Evolutionary conservation across 2,329 filamentous ascomycete species (phyloP).

Genomic region (Proliferodiscus dingleyae): DNA sequence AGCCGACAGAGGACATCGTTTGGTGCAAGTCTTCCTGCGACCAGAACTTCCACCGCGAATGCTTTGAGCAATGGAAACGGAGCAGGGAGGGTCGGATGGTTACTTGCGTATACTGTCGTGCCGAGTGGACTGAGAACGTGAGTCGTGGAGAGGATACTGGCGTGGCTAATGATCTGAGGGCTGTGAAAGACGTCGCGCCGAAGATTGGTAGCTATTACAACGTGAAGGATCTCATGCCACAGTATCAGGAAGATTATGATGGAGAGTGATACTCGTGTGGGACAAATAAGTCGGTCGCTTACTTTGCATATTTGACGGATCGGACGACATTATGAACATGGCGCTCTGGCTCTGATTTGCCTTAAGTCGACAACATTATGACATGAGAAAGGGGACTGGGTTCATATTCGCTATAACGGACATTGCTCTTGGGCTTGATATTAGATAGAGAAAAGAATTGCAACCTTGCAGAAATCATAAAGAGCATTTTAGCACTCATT

Average conservation of each 20-base stretch:
- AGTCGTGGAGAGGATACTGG: not conserved
- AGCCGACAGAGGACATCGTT: conserved; percentile 38
- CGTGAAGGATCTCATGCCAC: conserved; percentile 12
- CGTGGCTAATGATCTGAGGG: conserved; percentile 8
- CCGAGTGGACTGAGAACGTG: conserved; percentile 45
- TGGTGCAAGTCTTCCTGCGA: conserved; percentile 56
- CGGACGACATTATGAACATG: too few relatives aligned
- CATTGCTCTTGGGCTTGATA: too few relatives aligned
- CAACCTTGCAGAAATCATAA: too few relatives aligned
- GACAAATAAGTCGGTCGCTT: too few relatives aligned
- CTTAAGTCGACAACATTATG: too few relatives aligned
- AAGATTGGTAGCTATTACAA: conserved; percentile 18
- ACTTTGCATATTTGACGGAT: too few relatives aligned
- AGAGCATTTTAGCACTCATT: too few relatives aligned
- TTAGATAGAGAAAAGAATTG: too few relatives aligned
- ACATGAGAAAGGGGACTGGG: too few relatives aligned
- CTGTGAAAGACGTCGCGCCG: conserved; percentile 13
- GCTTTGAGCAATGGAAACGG: conserved; percentile 49
- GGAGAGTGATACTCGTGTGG: too few relatives aligned
- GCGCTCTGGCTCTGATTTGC: too few relatives aligned
- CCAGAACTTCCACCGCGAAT: conserved; percentile 49
- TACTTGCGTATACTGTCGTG: conserved; percentile 59
- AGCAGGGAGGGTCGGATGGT: conserved; percentile 40
- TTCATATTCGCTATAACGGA: too few relatives aligned
- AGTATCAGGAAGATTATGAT: conserved; percentile 8